Evolutionary conservation across 345 rosid genomes (phyloP).

Genomic region (Odontarrhena argentea): DNA sequence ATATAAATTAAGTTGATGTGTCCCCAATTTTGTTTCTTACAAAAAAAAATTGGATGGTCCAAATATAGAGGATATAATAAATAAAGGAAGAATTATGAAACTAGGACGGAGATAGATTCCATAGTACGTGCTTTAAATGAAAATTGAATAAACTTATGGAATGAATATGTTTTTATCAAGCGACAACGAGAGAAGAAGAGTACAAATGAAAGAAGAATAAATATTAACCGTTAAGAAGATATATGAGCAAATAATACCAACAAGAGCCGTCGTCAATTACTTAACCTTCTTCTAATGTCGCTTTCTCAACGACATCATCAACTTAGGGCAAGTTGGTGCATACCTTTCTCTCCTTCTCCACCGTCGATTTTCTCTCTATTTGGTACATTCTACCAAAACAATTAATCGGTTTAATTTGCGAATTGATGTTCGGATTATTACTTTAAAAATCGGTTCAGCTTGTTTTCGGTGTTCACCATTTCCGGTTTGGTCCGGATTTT

Average conservation of each 20-base stretch:
- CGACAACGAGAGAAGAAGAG: background rate
- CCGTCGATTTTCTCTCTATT: conserved; percentile 21
- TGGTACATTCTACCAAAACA: conserved; percentile 3
- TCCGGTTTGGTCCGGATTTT: too few relatives aligned
- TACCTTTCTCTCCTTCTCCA: conserved; percentile 32
- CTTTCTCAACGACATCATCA: conserved; percentile 27
- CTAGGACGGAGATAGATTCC: conserved; percentile 25
- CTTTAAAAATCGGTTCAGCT: too few relatives aligned
- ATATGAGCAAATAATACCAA: conserved; percentile 24
- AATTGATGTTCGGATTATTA: background rate
- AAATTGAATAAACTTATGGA: conserved; percentile 17
- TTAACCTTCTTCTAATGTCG: conserved; percentile 23
- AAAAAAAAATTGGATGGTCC: conserved; percentile 23
- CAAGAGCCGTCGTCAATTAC: conserved; percentile 42
- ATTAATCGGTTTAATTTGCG: background rate
- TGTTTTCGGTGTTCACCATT: too few relatives aligned
- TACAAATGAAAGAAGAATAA: conserved; percentile 19
- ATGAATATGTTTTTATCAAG: background rate
- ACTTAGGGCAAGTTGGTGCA: conserved; percentile 33
- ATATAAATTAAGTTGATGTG: conserved; percentile 18
- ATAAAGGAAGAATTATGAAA: background rate
- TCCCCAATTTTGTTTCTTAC: background rate
- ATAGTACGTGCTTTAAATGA: conserved; percentile 28
- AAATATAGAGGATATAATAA: conserved; percentile 10
- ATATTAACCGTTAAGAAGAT: conserved; percentile 34